A percentile compares a stretch with the other conserved stretches of the same genome.
phyloP scores from a whole-genome alignment of 305 asterid genomes.

The Solanum hybrid region DNA sequence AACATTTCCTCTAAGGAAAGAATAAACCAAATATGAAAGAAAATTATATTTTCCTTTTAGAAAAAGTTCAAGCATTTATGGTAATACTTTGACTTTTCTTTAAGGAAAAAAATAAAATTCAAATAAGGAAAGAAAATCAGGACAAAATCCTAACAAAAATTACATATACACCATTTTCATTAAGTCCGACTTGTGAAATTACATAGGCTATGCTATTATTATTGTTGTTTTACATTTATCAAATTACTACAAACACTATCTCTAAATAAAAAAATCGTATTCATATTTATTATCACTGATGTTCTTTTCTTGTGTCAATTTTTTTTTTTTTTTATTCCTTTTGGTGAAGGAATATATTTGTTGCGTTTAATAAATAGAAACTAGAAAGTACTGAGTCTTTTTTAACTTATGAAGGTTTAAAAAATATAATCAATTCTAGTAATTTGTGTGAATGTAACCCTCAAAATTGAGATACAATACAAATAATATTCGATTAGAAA shows the following conservation, averaged over 20 bases:
- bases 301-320: neutral
- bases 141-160: too few species aligned
- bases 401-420: neutral
- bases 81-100: too few species aligned
- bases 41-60: too few species aligned
- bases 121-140: too few species aligned
- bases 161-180: neutral
- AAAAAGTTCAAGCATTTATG: too few species aligned
- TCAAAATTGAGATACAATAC: neutral
- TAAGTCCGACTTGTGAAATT: neutral
- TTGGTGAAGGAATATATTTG: neutral
- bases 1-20: too few species aligned
- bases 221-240: neutral
- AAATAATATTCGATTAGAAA: neutral
- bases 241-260: neutral
- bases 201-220: too few species aligned
- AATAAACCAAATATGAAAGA: too few species aligned
- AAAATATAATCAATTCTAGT: neutral
- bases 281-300: too few species aligned
- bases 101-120: too few species aligned
- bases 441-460: neutral
- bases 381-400: neutral
- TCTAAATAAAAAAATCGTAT: neutral
- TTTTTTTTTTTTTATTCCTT: too few species aligned
- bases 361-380: neutral